phyloP scores from a whole-genome alignment of 208 protist species.

The Leishmania major region DNA sequence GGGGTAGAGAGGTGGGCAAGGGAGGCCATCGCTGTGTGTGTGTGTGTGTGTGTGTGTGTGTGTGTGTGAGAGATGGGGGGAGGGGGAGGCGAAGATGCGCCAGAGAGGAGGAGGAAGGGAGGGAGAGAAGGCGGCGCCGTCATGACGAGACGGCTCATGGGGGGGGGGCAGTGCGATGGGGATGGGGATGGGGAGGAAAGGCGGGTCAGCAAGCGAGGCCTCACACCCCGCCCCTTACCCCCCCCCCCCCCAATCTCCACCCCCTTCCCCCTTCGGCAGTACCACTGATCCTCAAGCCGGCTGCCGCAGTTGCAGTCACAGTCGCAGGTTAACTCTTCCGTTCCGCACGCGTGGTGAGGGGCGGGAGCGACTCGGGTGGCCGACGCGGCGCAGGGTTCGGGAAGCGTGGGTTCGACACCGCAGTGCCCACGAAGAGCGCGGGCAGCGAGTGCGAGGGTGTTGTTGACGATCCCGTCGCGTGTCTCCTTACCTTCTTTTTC shows the following conservation, averaged over 20 bases:
- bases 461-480: neutral
- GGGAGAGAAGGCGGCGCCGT: neutral
- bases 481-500: neutral
- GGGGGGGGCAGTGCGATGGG: neutral
- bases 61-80: neutral
- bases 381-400: neutral
- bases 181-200: neutral
- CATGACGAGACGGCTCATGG: neutral
- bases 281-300: neutral
- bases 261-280: neutral
- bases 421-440: neutral
- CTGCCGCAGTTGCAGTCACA: neutral
- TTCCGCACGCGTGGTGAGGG: neutral
- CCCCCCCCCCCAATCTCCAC: neutral
- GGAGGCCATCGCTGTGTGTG: slow-evolving; percentile 1
- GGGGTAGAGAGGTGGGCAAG: neutral
- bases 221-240: neutral
- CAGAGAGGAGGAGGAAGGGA: neutral
- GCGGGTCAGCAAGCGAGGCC: neutral
- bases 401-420: neutral
- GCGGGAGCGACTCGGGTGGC: neutral
- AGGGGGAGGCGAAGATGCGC: neutral
- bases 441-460: neutral
- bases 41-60: neutral
- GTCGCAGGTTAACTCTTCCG: neutral